Evolutionary conservation across 164 flowering plant species (phyloP).

Genomic region (Malania oleifera): DNA sequence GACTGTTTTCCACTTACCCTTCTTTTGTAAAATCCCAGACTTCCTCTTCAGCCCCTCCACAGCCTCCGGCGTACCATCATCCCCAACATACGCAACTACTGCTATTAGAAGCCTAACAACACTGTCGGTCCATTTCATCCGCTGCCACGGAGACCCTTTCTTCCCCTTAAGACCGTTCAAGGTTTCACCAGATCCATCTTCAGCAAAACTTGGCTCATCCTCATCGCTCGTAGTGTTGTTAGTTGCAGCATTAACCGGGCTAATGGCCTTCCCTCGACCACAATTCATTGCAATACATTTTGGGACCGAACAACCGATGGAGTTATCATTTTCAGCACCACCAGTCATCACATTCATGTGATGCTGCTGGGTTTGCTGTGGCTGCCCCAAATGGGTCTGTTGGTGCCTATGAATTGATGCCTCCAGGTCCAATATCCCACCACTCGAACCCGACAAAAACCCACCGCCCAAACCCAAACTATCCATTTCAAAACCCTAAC

Average conservation of each 20-base stretch:
- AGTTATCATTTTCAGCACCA: slow-evolving; percentile 24
- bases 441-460: slow-evolving; percentile 34
- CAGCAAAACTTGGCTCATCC: slow-evolving; percentile 36
- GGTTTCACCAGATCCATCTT: slow-evolving; percentile 32
- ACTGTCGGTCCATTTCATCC: slow-evolving; percentile 68
- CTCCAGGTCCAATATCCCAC: slow-evolving; percentile 39
- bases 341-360: slow-evolving; percentile 24
- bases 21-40: slow-evolving; percentile 40
- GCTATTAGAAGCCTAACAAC: slow-evolving; percentile 50
- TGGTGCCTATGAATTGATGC: slow-evolving; percentile 30
- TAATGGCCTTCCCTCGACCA: slow-evolving; percentile 33
- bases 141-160: slow-evolving; percentile 50
- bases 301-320: slow-evolving; percentile 13
- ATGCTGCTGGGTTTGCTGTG: slow-evolving; percentile 20
- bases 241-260: background rate
- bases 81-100: slow-evolving; percentile 53
- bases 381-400: slow-evolving; percentile 22
- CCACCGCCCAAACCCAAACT: slow-evolving; percentile 34
- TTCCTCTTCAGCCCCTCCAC: slow-evolving; percentile 42
- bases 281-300: slow-evolving; percentile 22
- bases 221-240: slow-evolving; percentile 36
- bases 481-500: slow-evolving; percentile 28
- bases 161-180: slow-evolving; percentile 25
- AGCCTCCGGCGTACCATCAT: slow-evolving; percentile 38
- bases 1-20: slow-evolving; percentile 67